A percentile compares a stretch with the other conserved stretches of the same genome.
These are phyloP conservation scores for Abrus precatorius DNA, from an alignment of 306 rosid species.

Conservation along the genomic window DNA sequence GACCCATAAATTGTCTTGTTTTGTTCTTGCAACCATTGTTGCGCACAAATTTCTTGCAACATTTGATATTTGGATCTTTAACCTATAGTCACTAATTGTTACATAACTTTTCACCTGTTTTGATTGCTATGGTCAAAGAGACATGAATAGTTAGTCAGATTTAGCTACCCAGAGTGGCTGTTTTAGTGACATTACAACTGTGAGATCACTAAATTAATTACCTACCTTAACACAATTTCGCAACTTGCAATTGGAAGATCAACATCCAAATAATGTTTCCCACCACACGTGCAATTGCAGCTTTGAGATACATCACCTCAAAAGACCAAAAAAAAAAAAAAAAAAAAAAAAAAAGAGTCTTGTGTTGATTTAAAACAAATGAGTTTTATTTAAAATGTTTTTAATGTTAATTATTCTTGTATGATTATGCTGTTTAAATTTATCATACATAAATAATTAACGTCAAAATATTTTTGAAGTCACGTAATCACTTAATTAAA, in stretches of 20 bases:
- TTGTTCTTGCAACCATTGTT: slow-evolving; percentile 7
- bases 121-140: slow-evolving; percentile 45
- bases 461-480: too few relatives aligned
- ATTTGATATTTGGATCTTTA: slow-evolving; percentile 10
- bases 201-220: slow-evolving; percentile 38
- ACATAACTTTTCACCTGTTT: slow-evolving; percentile 41
- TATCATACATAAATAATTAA: too few relatives aligned
- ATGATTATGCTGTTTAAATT: too few relatives aligned
- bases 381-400: too few relatives aligned
- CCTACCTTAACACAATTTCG: slow-evolving; percentile 40
- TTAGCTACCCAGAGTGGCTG: not conserved
- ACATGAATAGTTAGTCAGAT: slow-evolving; percentile 36
- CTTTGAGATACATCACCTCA: not conserved
- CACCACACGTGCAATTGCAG: slow-evolving; percentile 13
- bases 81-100: slow-evolving; percentile 21
- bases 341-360: too few relatives aligned
- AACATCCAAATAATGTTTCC: not conserved
- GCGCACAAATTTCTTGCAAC: slow-evolving; percentile 20
- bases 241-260: slow-evolving; percentile 30
- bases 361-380: too few relatives aligned
- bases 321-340: too few relatives aligned
- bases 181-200: slow-evolving; percentile 26
- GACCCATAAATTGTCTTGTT: not conserved
- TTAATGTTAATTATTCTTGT: too few relatives aligned
- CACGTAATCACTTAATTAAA: too few relatives aligned